A percentile compares a stretch with the other conserved stretches of the same genome.
phyloP scores from a whole-genome alignment of 805 yeast genomes.

The Myxozyma lipomycoides region DNA sequence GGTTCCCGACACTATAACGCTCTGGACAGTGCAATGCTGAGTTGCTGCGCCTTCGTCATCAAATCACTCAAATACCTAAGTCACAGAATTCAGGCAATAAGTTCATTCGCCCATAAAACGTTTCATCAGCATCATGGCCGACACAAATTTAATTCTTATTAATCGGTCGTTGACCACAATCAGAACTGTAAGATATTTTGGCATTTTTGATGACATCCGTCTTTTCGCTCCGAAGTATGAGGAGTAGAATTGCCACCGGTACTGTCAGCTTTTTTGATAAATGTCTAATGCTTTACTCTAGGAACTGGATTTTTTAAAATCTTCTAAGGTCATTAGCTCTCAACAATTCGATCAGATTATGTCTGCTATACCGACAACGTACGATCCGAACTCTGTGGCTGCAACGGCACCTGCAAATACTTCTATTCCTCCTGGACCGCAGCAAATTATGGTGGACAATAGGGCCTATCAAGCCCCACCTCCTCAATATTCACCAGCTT shows the following conservation, averaged over 20 bases:
- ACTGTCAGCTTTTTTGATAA: no score
- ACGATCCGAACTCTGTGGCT: slow-evolving; percentile 34
- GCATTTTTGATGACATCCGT: neutral
- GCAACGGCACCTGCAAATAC: neutral
- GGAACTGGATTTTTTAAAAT: slow-evolving; percentile 75
- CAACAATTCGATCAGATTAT: slow-evolving; percentile 51
- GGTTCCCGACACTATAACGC: no score
- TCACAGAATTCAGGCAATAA: no score
- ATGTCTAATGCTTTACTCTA: slow-evolving; percentile 20
- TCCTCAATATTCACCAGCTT: slow-evolving; percentile 27
- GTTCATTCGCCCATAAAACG: no score
- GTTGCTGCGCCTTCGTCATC: no score
- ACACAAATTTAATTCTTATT: slow-evolving; percentile 36
- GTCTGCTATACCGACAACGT: slow-evolving; percentile 49
- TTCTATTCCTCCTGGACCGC: neutral
- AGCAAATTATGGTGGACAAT: no score
- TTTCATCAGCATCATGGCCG: slow-evolving; percentile 23
- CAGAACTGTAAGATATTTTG: slow-evolving; percentile 45
- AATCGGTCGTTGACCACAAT: slow-evolving; percentile 76
- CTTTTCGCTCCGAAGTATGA: no score
- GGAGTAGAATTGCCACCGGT: no score
- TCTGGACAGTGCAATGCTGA: no score
- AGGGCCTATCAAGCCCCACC: slow-evolving; percentile 27
- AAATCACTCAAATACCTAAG: no score
- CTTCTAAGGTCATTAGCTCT: slow-evolving; percentile 65